Base-by-base conservation (phyloP, 1,284 basidiomycete genomes). In the Sporisorium reilianum region DNA sequence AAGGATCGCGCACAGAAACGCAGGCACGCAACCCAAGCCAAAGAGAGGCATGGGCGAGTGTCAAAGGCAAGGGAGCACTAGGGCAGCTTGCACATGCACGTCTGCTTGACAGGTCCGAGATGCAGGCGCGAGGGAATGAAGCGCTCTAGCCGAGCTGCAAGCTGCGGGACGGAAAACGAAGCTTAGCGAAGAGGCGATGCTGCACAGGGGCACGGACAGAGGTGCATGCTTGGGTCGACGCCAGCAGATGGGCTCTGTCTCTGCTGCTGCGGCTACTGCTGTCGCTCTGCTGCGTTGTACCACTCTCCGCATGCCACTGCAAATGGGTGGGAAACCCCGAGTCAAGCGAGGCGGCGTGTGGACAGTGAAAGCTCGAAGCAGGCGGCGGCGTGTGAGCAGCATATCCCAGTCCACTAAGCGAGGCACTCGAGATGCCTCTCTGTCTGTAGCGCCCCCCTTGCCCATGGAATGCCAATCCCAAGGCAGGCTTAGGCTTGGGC, bases 61-160 rank as follows among this genome's bases (percentile, higher is more conserved):
- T 42, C 42, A 44, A 36, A 59, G 14, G 56, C 56, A 54, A 55
- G 51, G 57, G 58, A 58, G 63, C 23, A 54, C 32, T 42, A 20
- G 34, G 25, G 32, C 58, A 45, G 58, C 49, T 61, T 32, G 50
- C 55, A 67, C 61, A 74, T 68, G 71, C 65, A 74, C 62, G 65
- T 45, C 46, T 64, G 61, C 60, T 74, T 74, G 71, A 74, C 71
- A 74, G 71, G 65, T 74, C 71, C 71, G 71, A 74, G 71, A 64
- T 74, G 71, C 71, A 74, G 71, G 62, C 61, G 34, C 50, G 50
- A 64, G 64, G 64, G 56, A 73, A 73, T 66, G 58, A 62, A 65
- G 50, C 52, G 45, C 55, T 20, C 48, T 70, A 70, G 53, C 67
- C 67, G 67, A 70, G 62, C 56, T 64, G 50, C 57, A 52, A 23